phyloP scores from a whole-genome alignment of 768 basidiomycete genomes.

The Russula virescens region DNA sequence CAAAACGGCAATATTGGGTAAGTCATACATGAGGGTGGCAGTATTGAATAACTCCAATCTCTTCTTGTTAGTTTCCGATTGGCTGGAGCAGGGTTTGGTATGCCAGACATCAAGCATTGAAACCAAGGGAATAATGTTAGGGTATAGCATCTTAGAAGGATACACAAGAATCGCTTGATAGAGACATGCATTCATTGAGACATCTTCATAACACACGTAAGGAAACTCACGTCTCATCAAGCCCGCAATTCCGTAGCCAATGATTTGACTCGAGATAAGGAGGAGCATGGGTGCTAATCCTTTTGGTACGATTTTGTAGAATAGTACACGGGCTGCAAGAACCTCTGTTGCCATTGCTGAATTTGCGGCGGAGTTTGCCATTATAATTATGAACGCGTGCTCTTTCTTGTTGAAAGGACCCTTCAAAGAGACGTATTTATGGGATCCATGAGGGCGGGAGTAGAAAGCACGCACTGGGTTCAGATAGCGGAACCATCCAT shows the following conservation, averaged over 20 bases:
- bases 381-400: conserved; percentile 52
- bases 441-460: not conserved
- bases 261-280: conserved; percentile 33
- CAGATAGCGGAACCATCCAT: conserved; percentile 42
- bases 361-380: conserved; percentile 50
- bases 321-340: conserved; percentile 41
- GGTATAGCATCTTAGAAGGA: conserved; percentile 50
- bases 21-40: conserved; percentile 33
- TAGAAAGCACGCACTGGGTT: conserved; percentile 40
- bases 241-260: conserved; percentile 54
- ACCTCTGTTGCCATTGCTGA: conserved; percentile 50
- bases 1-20: not conserved
- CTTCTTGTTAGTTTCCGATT: conserved; percentile 29
- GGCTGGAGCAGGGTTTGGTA: conserved; percentile 33
- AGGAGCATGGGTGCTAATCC: conserved; percentile 41
- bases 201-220: not conserved
- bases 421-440: conserved; percentile 27
- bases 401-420: conserved; percentile 57
- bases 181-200: not conserved
- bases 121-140: conserved; percentile 40
- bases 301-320: conserved; percentile 47
- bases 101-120: conserved; percentile 48
- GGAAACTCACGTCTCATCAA: conserved; percentile 41
- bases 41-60: conserved; percentile 48
- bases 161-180: conserved; percentile 42